Base-by-base conservation (phyloP, 2,329 filamentous ascomycete species). In the Nannizziopsis arthrosporioides region DNA sequence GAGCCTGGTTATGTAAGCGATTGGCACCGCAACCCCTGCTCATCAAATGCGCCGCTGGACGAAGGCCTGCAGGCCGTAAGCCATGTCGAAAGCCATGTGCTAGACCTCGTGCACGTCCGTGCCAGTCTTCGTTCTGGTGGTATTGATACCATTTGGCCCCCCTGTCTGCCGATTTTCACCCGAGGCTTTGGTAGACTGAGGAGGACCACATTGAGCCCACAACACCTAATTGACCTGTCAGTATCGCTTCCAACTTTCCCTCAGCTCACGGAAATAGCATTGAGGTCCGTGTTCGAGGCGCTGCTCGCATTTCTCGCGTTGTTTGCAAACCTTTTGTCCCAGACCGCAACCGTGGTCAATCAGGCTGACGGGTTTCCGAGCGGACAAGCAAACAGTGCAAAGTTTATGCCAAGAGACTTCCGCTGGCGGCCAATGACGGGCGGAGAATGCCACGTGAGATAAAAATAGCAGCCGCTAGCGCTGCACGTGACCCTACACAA, bases 371-470 rank as follows among this genome's bases (percentile, higher is more conserved):
- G 18, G 30, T 5, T n/a, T 9, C 15, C 19, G n/a, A 27, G 40
- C 40, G 40, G 40, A 31, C n/a, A 17, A 17, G 40, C 40, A 42
- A 42, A 42, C 40, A 15, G n/a, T 32, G 40, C 40, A 42, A 42
- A n/a, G 18, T 2, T 5, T 17, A 6, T n/a, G 8, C n/a, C 39
- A n/a, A 40, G 35, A 15, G 8, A 7, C 35, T 7, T 7, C 22
- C 22, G 22, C 22, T 7, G 22, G 22, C 22, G 22, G 35, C 35
- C 9, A 17, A 15, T 14, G 17, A 37, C 6, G 35, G 35, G 14
- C n/a, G 35, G n/a, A 37, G 17, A 14, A 14, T 8, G 35, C 14
- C 35, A 37, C 7, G 17, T 40, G 14, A 40, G 37, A 40, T 19
- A 11, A 19, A 40, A 18, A 19, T 19, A 19, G 37, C 37, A 14